Conservation (phyloP, 345 rosid species). For the Raphanus sativus region DNA sequence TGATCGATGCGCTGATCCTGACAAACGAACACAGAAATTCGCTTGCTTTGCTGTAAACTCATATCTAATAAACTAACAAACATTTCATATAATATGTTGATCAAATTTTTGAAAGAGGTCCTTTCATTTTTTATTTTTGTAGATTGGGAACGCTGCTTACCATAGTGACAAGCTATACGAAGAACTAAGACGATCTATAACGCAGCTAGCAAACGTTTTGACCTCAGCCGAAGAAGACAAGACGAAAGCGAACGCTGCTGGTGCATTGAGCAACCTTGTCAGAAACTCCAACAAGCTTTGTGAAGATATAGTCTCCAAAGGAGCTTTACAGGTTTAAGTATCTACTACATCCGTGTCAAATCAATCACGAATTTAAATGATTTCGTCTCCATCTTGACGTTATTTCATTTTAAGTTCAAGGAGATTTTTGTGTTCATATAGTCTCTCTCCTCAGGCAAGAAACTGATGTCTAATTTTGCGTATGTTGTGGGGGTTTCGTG, state of each 20-base stretch:
- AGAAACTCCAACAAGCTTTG: constrained; percentile 88
- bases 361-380: neutral
- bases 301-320: constrained; percentile 81
- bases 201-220: constrained; percentile 69
- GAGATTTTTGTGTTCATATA: neutral
- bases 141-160: constrained; percentile 98
- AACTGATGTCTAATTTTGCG: neutral
- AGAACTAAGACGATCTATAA: constrained; percentile 79
- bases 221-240: constrained; percentile 88
- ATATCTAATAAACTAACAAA: neutral
- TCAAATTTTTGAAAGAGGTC: neutral
- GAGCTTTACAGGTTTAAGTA: constrained; percentile 85
- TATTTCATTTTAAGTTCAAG: neutral
- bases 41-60: constrained; percentile 91
- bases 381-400: neutral
- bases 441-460: neutral
- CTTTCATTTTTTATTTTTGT: neutral
- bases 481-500: neutral
- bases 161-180: constrained; percentile 79
- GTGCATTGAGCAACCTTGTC: constrained; percentile 92
- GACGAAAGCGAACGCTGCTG: constrained; percentile 96
- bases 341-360: neutral
- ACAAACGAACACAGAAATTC: constrained; percentile 85
- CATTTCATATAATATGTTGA: no score
- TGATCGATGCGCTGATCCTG: constrained; percentile 92